Percentiles rank a stretch among this genome's conserved stretches.
These are phyloP conservation scores for Blastocystis sp. DNA, from an alignment of 352 stramenopile species.

Conservation along the genomic window DNA sequence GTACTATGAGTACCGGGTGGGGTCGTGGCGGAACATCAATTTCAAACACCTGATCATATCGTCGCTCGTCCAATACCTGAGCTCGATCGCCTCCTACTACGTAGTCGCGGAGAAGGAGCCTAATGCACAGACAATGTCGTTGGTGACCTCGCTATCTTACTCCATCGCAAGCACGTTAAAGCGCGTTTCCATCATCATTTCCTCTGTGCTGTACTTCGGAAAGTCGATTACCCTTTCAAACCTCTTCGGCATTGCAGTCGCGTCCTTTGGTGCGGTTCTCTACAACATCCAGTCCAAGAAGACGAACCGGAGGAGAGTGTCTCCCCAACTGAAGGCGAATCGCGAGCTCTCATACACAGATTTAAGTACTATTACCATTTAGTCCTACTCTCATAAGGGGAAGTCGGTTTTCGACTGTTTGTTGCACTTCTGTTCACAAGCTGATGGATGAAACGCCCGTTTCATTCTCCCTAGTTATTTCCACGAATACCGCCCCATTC, in stretches of 20 bases:
- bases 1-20: neutral
- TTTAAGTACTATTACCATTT: constrained; percentile 67
- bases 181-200: constrained; percentile 25
- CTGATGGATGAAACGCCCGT: neutral
- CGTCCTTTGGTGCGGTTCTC: constrained; percentile 46
- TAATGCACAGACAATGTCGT: constrained; percentile 27
- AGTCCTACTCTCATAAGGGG: neutral
- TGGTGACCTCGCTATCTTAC: constrained; percentile 16
- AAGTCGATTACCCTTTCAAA: constrained; percentile 50
- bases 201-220: constrained; percentile 58
- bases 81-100: constrained; percentile 62
- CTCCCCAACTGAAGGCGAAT: constrained; percentile 63
- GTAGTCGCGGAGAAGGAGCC: neutral
- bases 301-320: neutral
- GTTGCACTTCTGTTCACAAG: neutral
- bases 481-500: neutral
- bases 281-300: constrained; percentile 58
- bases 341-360: constrained; percentile 62
- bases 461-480: neutral
- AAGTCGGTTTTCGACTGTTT: neutral
- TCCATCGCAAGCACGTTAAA: constrained; percentile 11
- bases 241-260: constrained; percentile 50
- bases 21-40: constrained; percentile 31
- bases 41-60: constrained; percentile 25
- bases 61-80: constrained; percentile 66